Evolutionary conservation across 2,329 filamentous ascomycete genomes (phyloP).

Genomic region (Botryosphaeria agaves): DNA sequence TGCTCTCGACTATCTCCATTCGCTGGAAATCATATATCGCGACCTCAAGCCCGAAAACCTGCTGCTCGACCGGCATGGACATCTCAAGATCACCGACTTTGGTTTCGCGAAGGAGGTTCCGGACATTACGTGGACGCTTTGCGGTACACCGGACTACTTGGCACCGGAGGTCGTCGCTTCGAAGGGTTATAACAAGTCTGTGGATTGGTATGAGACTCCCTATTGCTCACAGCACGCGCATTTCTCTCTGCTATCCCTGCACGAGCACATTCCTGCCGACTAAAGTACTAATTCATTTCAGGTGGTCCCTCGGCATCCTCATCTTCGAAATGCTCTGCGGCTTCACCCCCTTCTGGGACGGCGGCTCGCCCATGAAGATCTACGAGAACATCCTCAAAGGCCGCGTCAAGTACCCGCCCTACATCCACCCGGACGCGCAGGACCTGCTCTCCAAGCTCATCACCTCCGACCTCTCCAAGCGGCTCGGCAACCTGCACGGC

Average conservation of each 20-base stretch:
- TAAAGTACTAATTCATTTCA: too few relatives aligned
- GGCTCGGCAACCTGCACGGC: conserved; percentile 82
- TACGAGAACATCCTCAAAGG: conserved; percentile 98
- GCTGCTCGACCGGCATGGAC: conserved; percentile 78
- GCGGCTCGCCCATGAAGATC: conserved; percentile 94
- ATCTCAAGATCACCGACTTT: conserved; percentile 96
- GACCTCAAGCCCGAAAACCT: conserved; percentile 94
- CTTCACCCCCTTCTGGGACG: conserved; percentile 98
- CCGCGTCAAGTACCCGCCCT: conserved; percentile 89
- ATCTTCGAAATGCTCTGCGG: conserved; percentile 99
- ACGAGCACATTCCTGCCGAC: too few relatives aligned
- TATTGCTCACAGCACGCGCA: not conserved
- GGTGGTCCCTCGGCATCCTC: conserved; percentile 96
- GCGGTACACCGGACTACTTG: conserved; percentile 92
- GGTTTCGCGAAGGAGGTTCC: conserved; percentile 96
- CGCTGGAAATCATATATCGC: conserved; percentile 91
- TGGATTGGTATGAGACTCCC: conserved; percentile 79
- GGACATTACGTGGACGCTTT: conserved; percentile 98
- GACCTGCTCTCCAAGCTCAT: conserved; percentile 86
- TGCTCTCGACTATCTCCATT: conserved; percentile 87
- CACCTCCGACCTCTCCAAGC: conserved; percentile 85
- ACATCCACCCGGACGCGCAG: conserved; percentile 87
- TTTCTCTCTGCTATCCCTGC: not conserved
- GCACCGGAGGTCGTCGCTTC: conserved; percentile 97
- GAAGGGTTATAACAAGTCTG: conserved; percentile 98